Evolutionary conservation across 768 basidiomycete genomes (phyloP).

Genomic region (Collybia nuda): DNA sequence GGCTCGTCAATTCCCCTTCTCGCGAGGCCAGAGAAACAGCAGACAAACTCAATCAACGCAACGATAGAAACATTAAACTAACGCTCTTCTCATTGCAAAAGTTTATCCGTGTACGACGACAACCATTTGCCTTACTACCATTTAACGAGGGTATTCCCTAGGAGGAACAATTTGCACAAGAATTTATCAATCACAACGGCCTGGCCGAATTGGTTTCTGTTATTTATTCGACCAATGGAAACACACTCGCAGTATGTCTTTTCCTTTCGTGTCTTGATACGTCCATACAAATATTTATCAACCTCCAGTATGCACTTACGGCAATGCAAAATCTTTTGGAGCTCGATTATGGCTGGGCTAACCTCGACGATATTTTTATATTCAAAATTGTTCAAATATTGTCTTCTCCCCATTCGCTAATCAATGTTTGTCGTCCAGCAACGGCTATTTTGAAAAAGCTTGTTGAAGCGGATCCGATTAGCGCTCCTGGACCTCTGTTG

Average conservation of each 20-base stretch:
- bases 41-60: constrained; percentile 61
- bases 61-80: constrained; percentile 61
- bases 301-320: constrained; percentile 72
- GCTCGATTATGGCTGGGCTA: constrained; percentile 78
- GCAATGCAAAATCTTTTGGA: constrained; percentile 91
- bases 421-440: constrained; percentile 91
- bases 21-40: constrained; percentile 79
- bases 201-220: constrained; percentile 68
- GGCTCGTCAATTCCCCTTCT: constrained; percentile 77
- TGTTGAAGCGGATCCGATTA: constrained; percentile 81
- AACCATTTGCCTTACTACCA: not conserved
- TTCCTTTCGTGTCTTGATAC: constrained; percentile 1
- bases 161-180: constrained; percentile 83
- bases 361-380: constrained; percentile 72
- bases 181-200: constrained; percentile 76
- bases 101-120: constrained; percentile 63
- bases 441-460: constrained; percentile 88
- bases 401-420: constrained; percentile 69
- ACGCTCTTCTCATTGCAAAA: constrained; percentile 80
- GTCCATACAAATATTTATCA: not conserved
- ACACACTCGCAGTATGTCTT: constrained; percentile 74
- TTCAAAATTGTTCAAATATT: constrained; percentile 76
- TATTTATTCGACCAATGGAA: constrained; percentile 69
- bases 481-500: constrained; percentile 54
- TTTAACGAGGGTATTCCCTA: constrained; percentile 24